Evolutionary conservation across 768 basidiomycete species (phyloP).

Genomic region (Nidularia pulvinata): DNA sequence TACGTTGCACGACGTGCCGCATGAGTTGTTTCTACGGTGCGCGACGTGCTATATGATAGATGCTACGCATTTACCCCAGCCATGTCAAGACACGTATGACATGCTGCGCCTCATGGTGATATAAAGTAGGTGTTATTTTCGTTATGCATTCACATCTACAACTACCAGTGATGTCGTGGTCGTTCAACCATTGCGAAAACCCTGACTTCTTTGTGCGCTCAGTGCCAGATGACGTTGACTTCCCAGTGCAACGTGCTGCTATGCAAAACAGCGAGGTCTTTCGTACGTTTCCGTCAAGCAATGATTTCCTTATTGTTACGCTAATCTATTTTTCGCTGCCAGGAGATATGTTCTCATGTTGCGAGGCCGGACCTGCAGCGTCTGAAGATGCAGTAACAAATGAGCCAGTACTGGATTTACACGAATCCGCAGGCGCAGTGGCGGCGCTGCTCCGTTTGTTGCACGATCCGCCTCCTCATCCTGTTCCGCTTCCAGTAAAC

Average conservation of each 20-base stretch:
- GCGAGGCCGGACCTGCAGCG: slow-evolving; percentile 28
- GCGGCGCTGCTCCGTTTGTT: slow-evolving; percentile 54
- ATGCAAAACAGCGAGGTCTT: slow-evolving; percentile 63
- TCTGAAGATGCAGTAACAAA: slow-evolving; percentile 12
- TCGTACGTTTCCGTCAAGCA: slow-evolving; percentile 35
- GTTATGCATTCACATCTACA: slow-evolving; percentile 2
- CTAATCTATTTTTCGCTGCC: slow-evolving; percentile 9
- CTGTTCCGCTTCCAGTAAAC: slow-evolving; percentile 24
- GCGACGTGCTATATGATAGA: not conserved
- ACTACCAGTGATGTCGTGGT: slow-evolving; percentile 21
- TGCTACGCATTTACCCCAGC: not conserved
- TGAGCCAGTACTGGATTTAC: slow-evolving; percentile 44
- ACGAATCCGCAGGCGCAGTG: slow-evolving; percentile 50
- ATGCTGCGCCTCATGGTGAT: slow-evolving; percentile 13
- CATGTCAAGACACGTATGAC: slow-evolving; percentile 5
- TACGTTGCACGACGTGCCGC: too few species aligned
- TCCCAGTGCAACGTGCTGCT: slow-evolving; percentile 46
- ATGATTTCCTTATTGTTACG: slow-evolving; percentile 1
- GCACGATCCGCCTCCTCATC: slow-evolving; percentile 51
- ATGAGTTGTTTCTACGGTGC: too few species aligned
- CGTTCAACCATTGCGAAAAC: slow-evolving; percentile 40
- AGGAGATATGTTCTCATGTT: slow-evolving; percentile 74
- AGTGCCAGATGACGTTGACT: slow-evolving; percentile 45
- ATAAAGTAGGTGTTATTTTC: slow-evolving; percentile 5
- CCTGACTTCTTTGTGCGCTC: slow-evolving; percentile 61